phyloP scores from a whole-genome alignment of 208 protist species.

The Leishmania turanica region DNA sequence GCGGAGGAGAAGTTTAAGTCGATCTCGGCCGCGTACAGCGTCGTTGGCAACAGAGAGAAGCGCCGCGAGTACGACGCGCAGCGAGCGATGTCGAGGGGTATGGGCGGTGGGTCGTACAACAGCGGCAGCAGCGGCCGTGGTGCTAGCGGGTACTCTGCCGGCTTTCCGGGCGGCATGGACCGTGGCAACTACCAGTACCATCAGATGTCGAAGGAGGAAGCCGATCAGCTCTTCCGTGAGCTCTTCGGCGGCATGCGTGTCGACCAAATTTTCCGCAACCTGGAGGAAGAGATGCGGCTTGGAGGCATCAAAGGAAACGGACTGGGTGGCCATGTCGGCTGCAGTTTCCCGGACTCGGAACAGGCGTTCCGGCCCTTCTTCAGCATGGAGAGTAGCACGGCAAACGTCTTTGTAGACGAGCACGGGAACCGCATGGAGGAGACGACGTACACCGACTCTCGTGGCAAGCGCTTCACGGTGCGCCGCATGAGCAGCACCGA shows the following conservation, averaged over 20 bases:
- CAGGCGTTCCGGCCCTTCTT: slow-evolving; percentile 77
- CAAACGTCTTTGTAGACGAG: slow-evolving; percentile 61
- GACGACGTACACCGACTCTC: slow-evolving; percentile 63
- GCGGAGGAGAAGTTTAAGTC: slow-evolving; percentile 90
- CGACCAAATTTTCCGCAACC: slow-evolving; percentile 84
- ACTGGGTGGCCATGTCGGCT: slow-evolving; percentile 37
- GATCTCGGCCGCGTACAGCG: slow-evolving; percentile 87
- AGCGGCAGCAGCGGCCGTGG: slow-evolving; percentile 8
- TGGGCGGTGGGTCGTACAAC: slow-evolving; percentile 20
- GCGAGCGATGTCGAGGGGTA: slow-evolving; percentile 37
- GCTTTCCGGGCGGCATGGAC: slow-evolving; percentile 20
- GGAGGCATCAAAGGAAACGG: slow-evolving; percentile 33
- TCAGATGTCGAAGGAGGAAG: slow-evolving; percentile 89
- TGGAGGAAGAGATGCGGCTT: slow-evolving; percentile 79
- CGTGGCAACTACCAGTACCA: slow-evolving; percentile 50
- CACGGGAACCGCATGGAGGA: slow-evolving; percentile 89
- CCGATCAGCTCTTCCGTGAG: slow-evolving; percentile 82
- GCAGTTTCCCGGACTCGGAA: slow-evolving; percentile 37
- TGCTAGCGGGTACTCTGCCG: slow-evolving; percentile 3
- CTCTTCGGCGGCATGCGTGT: slow-evolving; percentile 87
- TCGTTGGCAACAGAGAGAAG: slow-evolving; percentile 76
- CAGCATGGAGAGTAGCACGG: slow-evolving; percentile 39
- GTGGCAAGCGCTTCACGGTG: slow-evolving; percentile 75
- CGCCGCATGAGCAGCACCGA: slow-evolving; percentile 60
- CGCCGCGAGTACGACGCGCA: slow-evolving; percentile 80